Evolutionary conservation across 768 basidiomycete genomes (phyloP).

Genomic region (Kwoniella mangroviensis): DNA sequence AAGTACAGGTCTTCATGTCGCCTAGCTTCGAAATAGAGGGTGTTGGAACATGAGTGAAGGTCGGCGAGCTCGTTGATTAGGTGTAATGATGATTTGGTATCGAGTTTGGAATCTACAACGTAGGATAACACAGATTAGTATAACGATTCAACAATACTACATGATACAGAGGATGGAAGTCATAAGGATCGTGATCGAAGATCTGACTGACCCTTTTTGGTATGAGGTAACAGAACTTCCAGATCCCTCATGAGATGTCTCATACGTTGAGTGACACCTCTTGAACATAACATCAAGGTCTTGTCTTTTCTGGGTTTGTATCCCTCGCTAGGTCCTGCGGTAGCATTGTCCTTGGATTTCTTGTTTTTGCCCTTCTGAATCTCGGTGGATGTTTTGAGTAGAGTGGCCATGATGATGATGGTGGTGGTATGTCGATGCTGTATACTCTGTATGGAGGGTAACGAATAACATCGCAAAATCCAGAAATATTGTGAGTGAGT

Average conservation of each 20-base stretch:
- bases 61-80: conserved; percentile 95
- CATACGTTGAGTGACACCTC: conserved; percentile 95
- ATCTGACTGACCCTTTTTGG: conserved; percentile 93
- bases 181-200: too few species aligned
- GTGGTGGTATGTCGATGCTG: background rate
- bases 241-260: conserved; percentile 95
- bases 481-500: background rate
- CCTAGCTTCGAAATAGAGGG: conserved; percentile 95
- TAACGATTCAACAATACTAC: too few species aligned
- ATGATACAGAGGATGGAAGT: background rate
- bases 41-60: conserved; percentile 95
- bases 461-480: background rate
- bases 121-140: background rate
- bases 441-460: background rate
- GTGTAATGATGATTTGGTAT: conserved; percentile 90
- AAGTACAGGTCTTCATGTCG: conserved; percentile 93
- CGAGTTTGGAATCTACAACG: conserved; percentile 85
- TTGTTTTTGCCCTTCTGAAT: conserved; percentile 38
- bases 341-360: conserved; percentile 25
- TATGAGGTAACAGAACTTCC: conserved; percentile 85
- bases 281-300: conserved; percentile 86
- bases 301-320: conserved; percentile 87
- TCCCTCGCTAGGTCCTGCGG: conserved; percentile 19
- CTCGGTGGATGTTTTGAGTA: conserved; percentile 38
- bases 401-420: conserved; percentile 41